Percentiles rank a stretch among this genome's conserved stretches.
These are phyloP conservation scores for Vitis amurensis DNA, from an alignment of 164 flowering plant genomes.

Conservation along the genomic window DNA sequence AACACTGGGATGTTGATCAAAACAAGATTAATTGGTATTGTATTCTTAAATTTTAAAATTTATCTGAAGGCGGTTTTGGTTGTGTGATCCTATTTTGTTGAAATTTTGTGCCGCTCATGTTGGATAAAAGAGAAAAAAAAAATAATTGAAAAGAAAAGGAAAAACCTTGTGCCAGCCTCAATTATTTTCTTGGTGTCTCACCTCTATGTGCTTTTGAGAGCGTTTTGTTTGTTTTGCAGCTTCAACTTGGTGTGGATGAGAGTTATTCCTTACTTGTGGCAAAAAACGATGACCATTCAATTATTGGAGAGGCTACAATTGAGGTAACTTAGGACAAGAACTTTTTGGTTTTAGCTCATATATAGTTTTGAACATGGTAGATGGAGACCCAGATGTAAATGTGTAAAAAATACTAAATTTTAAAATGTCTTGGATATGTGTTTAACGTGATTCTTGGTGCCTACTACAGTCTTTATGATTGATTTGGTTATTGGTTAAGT, in stretches of 20 bases:
- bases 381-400: too few relatives aligned
- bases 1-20: not conserved
- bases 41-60: too few relatives aligned
- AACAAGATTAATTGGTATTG: too few relatives aligned
- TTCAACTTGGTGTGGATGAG: conserved; percentile 72
- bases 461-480: too few relatives aligned
- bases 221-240: conserved; percentile 29
- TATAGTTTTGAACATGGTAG: too few relatives aligned
- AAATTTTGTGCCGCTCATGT: not conserved
- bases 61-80: not conserved
- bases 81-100: not conserved
- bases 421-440: too few relatives aligned
- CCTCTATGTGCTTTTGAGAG: not conserved
- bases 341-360: not conserved
- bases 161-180: not conserved
- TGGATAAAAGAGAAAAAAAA: not conserved
- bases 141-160: too few relatives aligned
- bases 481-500: too few relatives aligned
- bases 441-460: too few relatives aligned
- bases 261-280: conserved; percentile 51
- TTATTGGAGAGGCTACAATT: conserved; percentile 51
- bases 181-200: conserved; percentile 10
- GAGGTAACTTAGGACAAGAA: conserved; percentile 37
- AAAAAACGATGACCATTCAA: conserved; percentile 35
- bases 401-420: too few relatives aligned